Base-by-base conservation (phyloP, 2,329 filamentous ascomycete species). In the Pseudogymnoascus sp. region DNA sequence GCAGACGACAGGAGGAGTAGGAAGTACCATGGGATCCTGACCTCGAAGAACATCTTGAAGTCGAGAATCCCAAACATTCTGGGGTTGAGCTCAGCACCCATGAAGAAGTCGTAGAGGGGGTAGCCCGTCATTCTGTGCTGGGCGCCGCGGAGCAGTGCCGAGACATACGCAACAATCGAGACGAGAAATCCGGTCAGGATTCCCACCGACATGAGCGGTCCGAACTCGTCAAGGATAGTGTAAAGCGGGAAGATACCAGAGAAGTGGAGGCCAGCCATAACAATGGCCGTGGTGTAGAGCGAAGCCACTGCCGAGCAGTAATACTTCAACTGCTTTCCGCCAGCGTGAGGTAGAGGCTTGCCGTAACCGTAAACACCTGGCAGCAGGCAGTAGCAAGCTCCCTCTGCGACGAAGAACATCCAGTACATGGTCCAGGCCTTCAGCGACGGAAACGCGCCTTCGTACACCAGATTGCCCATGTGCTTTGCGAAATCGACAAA, bases 21-120 rank as follows among this genome's bases (percentile, higher is more conserved):
- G 68, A 96, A 92, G 77, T 87, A 96, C 92, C 92, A 96, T 38
- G 92, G 92, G 67, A 96, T 83, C 69, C 92, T 88, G 65, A 96
- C 91, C 75, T 96, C 92, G 72, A 91, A 94, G 78, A 96, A 96
- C 91, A 95, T 94, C 79, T 95, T 95, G 79, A 94, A 91, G 76
- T 95, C 91, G 60, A 95, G 77, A 69, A 91, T 87, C 63, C 87
- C 88, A 72, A 92, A 93, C 80, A 97, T 84, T 68, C 91, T 83
- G 4, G 91, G 91, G 77, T 95, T 94, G 63, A 95, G 80, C 77
- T 95, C 91, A 11, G 89, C 88, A 62, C 91, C 91, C 85, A 94
- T 92, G 80, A 94, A 95, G 77, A 94, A 94, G 78, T 95, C 91
- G 75, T 94, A 93, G 70, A 94, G 78, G 53, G 82, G 83, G 69